Conservation (phyloP, 2,329 filamentous ascomycete species). For the Monosporascus sp. region DNA sequence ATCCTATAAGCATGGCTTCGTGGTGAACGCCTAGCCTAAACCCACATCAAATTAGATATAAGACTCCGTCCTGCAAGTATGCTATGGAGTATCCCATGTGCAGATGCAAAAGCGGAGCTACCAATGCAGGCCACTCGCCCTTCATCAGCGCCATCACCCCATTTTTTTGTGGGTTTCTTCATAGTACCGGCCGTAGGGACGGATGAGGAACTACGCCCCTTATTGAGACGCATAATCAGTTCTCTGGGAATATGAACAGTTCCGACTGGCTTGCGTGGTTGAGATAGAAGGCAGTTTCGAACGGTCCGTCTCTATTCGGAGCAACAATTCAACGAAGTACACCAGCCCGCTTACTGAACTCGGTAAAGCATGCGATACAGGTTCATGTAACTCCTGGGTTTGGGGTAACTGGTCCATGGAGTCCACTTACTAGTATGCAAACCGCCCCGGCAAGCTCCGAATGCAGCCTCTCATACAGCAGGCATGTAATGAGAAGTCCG, state of each 20-base stretch:
- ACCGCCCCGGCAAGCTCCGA: neutral
- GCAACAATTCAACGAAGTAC: neutral
- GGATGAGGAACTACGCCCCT: neutral
- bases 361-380: too few relatives aligned
- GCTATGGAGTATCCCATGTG: neutral
- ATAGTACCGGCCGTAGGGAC: conserved; percentile 12
- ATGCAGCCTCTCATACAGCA: neutral
- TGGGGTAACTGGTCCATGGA: too few relatives aligned
- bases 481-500: neutral
- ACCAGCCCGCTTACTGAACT: too few relatives aligned
- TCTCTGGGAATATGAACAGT: neutral
- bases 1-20: too few relatives aligned
- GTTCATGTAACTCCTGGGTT: too few relatives aligned
- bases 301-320: neutral
- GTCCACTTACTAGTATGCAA: neutral
- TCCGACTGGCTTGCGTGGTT: too few relatives aligned
- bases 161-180: conserved; percentile 14
- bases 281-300: too few relatives aligned
- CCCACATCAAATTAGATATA: too few relatives aligned
- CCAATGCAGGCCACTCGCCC: conserved; percentile 2
- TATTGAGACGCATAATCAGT: neutral
- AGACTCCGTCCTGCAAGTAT: too few relatives aligned
- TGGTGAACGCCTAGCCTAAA: too few relatives aligned
- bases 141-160: conserved; percentile 13
- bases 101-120: neutral